phyloP scores from a whole-genome alignment of 2,329 filamentous ascomycete genomes.

The Aspergillus fumigatiaffinis region DNA sequence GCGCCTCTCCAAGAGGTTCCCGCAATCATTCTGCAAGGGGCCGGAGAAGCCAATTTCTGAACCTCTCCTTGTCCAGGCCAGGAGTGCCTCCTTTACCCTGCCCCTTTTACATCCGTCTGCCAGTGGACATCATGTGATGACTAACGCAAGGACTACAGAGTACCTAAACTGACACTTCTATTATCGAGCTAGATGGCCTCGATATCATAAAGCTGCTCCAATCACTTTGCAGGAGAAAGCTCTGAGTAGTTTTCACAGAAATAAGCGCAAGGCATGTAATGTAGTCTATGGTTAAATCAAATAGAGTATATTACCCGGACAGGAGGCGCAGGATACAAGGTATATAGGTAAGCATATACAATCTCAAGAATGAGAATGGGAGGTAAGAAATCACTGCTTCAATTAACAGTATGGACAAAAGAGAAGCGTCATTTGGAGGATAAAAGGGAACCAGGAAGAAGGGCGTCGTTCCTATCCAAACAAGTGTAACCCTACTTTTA shows the following conservation, averaged over 20 bases:
- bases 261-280: neutral
- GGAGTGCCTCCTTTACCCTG: neutral
- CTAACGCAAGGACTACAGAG: neutral
- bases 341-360: neutral
- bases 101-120: neutral
- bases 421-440: constrained; percentile 3
- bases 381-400: neutral
- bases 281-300: neutral
- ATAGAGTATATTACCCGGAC: neutral
- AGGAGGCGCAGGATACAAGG: neutral
- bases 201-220: neutral
- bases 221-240: neutral
- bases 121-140: neutral
- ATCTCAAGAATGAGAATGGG: neutral
- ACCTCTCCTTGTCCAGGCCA: neutral
- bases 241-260: neutral
- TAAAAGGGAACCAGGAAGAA: constrained; percentile 5
- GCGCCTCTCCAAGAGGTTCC: neutral
- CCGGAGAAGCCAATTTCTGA: neutral
- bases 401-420: constrained; percentile 10
- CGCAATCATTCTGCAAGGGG: neutral
- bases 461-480: neutral
- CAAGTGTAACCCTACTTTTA: neutral
- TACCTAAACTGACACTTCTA: neutral
- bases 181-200: neutral